Evolutionary conservation across 371 early-diverging fungal genomes (phyloP), one percentile per base, ranked within the genome.

Genomic region (Racocetra persica): DNA sequence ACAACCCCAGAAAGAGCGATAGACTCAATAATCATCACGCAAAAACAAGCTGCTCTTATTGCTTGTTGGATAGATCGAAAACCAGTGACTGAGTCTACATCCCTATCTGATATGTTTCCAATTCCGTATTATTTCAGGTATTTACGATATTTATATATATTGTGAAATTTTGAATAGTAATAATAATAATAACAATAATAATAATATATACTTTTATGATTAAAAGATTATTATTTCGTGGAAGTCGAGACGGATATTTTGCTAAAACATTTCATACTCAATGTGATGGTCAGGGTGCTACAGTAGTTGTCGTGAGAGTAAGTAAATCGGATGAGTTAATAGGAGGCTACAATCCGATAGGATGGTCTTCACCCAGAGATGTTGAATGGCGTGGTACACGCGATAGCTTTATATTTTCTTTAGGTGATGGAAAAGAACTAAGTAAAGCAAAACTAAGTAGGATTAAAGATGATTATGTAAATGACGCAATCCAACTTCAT

Each of bases 281-380:
- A 55, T 79, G 79, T 28, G 79, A 79, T 79, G 63, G 63, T 38
- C 52, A 49, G 16, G 79, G 79, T 38, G 57, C 79, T 6, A 79
- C 79, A 36, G 69, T 79, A 52, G 79, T 79, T 22, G 71, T 79
- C 14, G 79, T 79, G 6, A 79, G 71, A 52, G 45, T 79, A 4
- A 51, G 52, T 2, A 55, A 59, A 16, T 41, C 70, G 10, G 54
- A 70, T 38, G 79, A 79, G 24, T 20, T 79, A 41, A 79, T 79
- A 65, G 79, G 79, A 20, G 79, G 79, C 16, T 79, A 79, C 41
- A 79, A 79, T 70, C 79, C 79, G 28, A 79, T 79, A 18, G 71
- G 79, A 11, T 79, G 79, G 79, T 65, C 66, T 54, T 65, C 66
- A 26, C 79, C 79, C 8, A 38, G 49, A 57, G 70, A 79, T 49